These are phyloP conservation scores for Leccinum fallax DNA, from an alignment of 1,284 basidiomycete species.

Conservation along the genomic window DNA sequence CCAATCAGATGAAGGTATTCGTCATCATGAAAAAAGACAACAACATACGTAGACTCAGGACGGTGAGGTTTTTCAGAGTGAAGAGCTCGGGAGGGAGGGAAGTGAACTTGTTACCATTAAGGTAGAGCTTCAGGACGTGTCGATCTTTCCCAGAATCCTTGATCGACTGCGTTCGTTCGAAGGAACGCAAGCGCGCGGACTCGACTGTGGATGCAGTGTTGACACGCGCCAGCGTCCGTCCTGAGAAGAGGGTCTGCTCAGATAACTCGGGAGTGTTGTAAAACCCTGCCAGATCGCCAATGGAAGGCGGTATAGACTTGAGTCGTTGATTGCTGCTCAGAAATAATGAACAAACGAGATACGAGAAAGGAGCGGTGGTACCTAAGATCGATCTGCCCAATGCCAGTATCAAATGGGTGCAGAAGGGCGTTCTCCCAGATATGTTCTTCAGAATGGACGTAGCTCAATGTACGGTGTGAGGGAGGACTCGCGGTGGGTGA, in stretches of 20 bases:
- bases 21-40: background rate
- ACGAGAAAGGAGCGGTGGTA: conserved; percentile 8
- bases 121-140: conserved; percentile 37
- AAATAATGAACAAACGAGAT: conserved; percentile 13
- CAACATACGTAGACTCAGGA: conserved; percentile 36
- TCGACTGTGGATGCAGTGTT: conserved; percentile 26
- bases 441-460: conserved; percentile 31
- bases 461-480: conserved; percentile 20
- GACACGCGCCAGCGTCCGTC: conserved; percentile 24
- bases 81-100: conserved; percentile 33
- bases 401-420: conserved; percentile 33
- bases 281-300: conserved; percentile 28
- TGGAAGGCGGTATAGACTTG: conserved; percentile 29
- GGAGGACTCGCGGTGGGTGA: conserved; percentile 16
- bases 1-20: conserved; percentile 5
- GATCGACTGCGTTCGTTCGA: conserved; percentile 35
- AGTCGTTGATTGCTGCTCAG: conserved; percentile 27
- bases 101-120: conserved; percentile 29
- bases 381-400: conserved; percentile 37
- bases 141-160: conserved; percentile 36
- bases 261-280: conserved; percentile 36
- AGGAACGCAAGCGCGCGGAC: conserved; percentile 27
- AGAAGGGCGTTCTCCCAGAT: conserved; percentile 34
- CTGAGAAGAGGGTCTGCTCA: conserved; percentile 27
- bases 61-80: conserved; percentile 31